Conservation (phyloP, 2,329 filamentous ascomycete species). For the Paraphoma sp. region DNA sequence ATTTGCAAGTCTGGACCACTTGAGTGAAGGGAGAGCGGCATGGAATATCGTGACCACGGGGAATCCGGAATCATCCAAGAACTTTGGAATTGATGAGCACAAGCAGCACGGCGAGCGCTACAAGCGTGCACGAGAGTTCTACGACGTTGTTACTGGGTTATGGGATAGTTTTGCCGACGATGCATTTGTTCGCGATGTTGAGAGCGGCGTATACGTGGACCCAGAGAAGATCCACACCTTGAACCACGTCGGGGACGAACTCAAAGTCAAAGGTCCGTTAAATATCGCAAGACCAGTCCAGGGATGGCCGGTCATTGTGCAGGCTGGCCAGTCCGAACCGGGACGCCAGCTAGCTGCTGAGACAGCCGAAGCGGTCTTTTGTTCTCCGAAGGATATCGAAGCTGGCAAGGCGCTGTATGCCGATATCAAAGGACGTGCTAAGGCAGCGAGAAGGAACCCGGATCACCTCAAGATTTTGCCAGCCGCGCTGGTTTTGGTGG, state of each 20-base stretch:
- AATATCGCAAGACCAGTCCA: slow-evolving; percentile 62
- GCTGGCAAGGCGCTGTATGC: slow-evolving; percentile 57
- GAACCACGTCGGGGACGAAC: slow-evolving; percentile 56
- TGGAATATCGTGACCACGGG: slow-evolving; percentile 68
- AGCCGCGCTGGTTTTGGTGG: slow-evolving; percentile 69
- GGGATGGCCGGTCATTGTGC: slow-evolving; percentile 63
- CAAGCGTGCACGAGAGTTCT: slow-evolving; percentile 71
- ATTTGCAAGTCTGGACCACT: slow-evolving; percentile 69
- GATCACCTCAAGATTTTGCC: slow-evolving; percentile 70
- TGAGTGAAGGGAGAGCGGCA: slow-evolving; percentile 62
- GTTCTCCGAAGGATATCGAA: slow-evolving; percentile 56
- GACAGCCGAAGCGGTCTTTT: slow-evolving; percentile 62
- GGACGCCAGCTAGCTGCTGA: slow-evolving; percentile 60
- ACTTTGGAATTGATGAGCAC: slow-evolving; percentile 64
- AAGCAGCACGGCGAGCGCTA: slow-evolving; percentile 71
- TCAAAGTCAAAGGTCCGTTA: slow-evolving; percentile 57
- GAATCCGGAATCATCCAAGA: slow-evolving; percentile 68
- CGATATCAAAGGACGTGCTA: slow-evolving; percentile 59
- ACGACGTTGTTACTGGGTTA: slow-evolving; percentile 72
- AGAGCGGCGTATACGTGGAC: slow-evolving; percentile 64
- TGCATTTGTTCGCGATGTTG: slow-evolving; percentile 65
- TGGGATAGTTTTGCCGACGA: slow-evolving; percentile 71
- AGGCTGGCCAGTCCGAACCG: slow-evolving; percentile 61
- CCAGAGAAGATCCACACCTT: slow-evolving; percentile 61
- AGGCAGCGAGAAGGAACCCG: slow-evolving; percentile 56